phyloP scores from a whole-genome alignment of 176 grass and related monocot species.

The Triticum urartu region DNA sequence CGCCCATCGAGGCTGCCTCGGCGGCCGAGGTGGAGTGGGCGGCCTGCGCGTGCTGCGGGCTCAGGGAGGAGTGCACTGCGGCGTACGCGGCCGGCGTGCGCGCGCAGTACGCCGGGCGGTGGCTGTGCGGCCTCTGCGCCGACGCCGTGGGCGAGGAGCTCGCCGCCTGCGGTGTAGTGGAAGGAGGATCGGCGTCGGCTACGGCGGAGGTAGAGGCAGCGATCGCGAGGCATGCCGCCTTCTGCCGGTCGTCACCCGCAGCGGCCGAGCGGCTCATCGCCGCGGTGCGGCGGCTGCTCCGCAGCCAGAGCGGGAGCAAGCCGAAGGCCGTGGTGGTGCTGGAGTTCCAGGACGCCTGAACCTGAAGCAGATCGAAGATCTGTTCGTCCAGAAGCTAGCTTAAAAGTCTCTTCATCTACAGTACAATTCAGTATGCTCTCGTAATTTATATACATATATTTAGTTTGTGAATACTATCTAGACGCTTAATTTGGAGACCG shows the following conservation, averaged over 20 bases:
- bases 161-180: neutral
- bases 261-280: slow-evolving; percentile 63
- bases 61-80: slow-evolving; percentile 81
- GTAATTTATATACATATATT: neutral
- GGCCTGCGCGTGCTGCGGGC: slow-evolving; percentile 77
- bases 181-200: slow-evolving; percentile 8
- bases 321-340: slow-evolving; percentile 32
- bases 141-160: slow-evolving; percentile 78
- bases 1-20: slow-evolving; percentile 22
- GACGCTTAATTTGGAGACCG: neutral
- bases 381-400: slow-evolving; percentile 31
- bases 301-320: slow-evolving; percentile 23
- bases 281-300: slow-evolving; percentile 51
- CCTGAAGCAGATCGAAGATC: slow-evolving; percentile 46
- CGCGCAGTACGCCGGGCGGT: slow-evolving; percentile 49
- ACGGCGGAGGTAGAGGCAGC: slow-evolving; percentile 42
- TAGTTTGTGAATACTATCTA: neutral
- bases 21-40: slow-evolving; percentile 54
- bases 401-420: neutral
- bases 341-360: slow-evolving; percentile 40
- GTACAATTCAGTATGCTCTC: neutral
- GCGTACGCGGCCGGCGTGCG: slow-evolving; percentile 69
- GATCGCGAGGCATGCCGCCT: slow-evolving; percentile 64
- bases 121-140: slow-evolving; percentile 78
- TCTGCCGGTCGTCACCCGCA: slow-evolving; percentile 45